Conservation (phyloP, 1,284 basidiomycete species). For the Rhodotorula sp. region DNA sequence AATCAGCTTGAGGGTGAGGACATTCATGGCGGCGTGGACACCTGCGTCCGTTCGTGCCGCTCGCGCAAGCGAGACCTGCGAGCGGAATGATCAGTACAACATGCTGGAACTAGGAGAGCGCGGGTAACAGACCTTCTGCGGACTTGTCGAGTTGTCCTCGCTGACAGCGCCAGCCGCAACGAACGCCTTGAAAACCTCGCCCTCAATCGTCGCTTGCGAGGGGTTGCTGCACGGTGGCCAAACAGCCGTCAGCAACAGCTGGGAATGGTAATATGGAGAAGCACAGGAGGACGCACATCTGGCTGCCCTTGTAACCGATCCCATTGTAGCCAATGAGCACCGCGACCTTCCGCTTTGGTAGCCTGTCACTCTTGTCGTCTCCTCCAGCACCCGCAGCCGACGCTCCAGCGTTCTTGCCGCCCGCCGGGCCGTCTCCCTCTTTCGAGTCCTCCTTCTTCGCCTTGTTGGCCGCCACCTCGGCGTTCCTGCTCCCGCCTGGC, state of each 20-base stretch:
- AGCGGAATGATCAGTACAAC: not conserved
- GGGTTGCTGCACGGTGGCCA: conserved; percentile 47
- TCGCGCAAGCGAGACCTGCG: conserved; percentile 76
- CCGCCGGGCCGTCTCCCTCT: not conserved
- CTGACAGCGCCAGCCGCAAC: conserved; percentile 88
- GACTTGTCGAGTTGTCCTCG: conserved; percentile 86
- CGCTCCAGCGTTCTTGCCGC: not conserved
- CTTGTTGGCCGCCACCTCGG: conserved; percentile 7
- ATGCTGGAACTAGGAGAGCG: no score
- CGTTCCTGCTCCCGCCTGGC: not conserved
- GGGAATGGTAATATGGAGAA: not conserved
- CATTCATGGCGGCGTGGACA: conserved; percentile 94
- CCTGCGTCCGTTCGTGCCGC: conserved; percentile 96
- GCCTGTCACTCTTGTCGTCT: conserved; percentile 45
- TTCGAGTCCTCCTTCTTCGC: conserved; percentile 10
- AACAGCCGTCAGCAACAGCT: not conserved
- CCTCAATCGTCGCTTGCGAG: conserved; percentile 80
- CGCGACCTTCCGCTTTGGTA: conserved; percentile 59
- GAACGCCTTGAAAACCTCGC: conserved; percentile 81
- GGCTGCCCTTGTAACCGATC: conserved; percentile 82
- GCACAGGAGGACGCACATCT: conserved; percentile 66
- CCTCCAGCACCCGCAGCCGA: not conserved
- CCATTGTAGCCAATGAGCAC: conserved; percentile 59
- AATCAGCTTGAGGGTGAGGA: conserved; percentile 87
- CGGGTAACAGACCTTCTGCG: conserved; percentile 63